Evolutionary conservation across 2,329 filamentous ascomycete species (phyloP).

Genomic region (Monilinia aucupariae): DNA sequence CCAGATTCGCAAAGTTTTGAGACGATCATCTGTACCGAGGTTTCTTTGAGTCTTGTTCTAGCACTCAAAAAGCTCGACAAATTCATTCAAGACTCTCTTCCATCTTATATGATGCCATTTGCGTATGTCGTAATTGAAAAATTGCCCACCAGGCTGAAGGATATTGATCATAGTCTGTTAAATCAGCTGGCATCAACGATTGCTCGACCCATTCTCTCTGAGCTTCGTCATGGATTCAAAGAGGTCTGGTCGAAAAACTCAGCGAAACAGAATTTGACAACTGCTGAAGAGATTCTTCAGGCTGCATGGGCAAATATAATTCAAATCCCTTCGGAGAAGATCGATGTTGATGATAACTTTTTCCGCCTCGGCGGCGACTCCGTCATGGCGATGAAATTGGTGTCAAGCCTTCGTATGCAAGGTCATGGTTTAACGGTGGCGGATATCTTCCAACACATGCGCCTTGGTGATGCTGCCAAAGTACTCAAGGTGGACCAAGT

Average conservation of each 20-base stretch:
- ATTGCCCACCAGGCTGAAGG: slow-evolving; percentile 31
- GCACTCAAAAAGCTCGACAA: slow-evolving; percentile 41
- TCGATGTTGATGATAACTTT: slow-evolving; percentile 37
- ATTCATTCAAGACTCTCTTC: slow-evolving; percentile 40
- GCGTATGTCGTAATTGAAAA: slow-evolving; percentile 40
- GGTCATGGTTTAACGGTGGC: slow-evolving; percentile 39
- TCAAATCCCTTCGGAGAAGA: slow-evolving; percentile 31
- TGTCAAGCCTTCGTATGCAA: slow-evolving; percentile 35
- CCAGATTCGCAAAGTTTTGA: slow-evolving; percentile 19
- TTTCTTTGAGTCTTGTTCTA: slow-evolving; percentile 33
- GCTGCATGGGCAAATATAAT: slow-evolving; percentile 34
- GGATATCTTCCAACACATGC: slow-evolving; percentile 39
- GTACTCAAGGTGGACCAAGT: slow-evolving; percentile 32
- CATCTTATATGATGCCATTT: slow-evolving; percentile 44
- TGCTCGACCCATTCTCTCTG: slow-evolving; percentile 16
- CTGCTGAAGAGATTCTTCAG: slow-evolving; percentile 35
- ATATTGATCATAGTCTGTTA: slow-evolving; percentile 35
- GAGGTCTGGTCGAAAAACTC: slow-evolving; percentile 36
- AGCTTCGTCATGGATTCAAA: slow-evolving; percentile 29
- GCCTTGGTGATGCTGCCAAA: slow-evolving; percentile 10
- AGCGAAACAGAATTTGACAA: slow-evolving; percentile 29
- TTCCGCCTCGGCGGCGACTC: slow-evolving; percentile 39
- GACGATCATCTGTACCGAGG: slow-evolving; percentile 24
- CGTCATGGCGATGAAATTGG: slow-evolving; percentile 41
- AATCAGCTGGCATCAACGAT: slow-evolving; percentile 1